Evolutionary conservation across 2,329 filamentous ascomycete genomes (phyloP), one percentile per base, ranked within the genome.

Genomic region (Fusarium sp.): DNA sequence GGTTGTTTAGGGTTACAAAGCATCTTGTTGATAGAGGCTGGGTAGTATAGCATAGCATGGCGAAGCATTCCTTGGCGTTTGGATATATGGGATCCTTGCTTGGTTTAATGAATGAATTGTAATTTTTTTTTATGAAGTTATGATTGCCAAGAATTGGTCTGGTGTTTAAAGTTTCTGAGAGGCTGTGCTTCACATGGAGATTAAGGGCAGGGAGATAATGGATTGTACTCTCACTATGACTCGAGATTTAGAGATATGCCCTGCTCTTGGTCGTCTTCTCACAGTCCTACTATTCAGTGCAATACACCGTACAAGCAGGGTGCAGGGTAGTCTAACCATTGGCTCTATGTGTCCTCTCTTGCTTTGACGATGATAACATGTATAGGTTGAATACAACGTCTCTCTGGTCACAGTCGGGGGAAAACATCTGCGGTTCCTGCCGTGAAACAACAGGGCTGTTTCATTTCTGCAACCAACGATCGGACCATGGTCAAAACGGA

Each of bases 21-120:
- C 42, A 67, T 45, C 51, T 61, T 22, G 45, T 42, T 42, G 45
- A 51, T 59, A 47, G 45, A 60, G 46, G 55, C 40, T 47, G 39
- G 34, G 21, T n/a, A 66, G 42, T 53, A 51, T 62, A 36, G 52
- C 62, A 62, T 54, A 58, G 42, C 54, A 65, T 61, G 24, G 53
- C 53, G 40, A 45, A 52, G 54, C 65, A 71, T 69, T 65, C 44
- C 59, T 55, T 42, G 65, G 71, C 57, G 71, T 74, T 71, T 69
- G 59, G 66, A 64, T 54, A 57, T 10, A 55, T 52, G 26, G 26
- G 31, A 43, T 42, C 45, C 34, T 62, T 62, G 46, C 24, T 57
- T 57, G 47, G 43, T 51, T 57, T 56, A 59, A 64, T 62, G 55
- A 62, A 64, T 49, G 38, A 62, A 43, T 53, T 54, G 45, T 55